These are phyloP conservation scores for Candida khao-thaluensis DNA, from an alignment of 805 yeast species.

Conservation along the genomic window DNA sequence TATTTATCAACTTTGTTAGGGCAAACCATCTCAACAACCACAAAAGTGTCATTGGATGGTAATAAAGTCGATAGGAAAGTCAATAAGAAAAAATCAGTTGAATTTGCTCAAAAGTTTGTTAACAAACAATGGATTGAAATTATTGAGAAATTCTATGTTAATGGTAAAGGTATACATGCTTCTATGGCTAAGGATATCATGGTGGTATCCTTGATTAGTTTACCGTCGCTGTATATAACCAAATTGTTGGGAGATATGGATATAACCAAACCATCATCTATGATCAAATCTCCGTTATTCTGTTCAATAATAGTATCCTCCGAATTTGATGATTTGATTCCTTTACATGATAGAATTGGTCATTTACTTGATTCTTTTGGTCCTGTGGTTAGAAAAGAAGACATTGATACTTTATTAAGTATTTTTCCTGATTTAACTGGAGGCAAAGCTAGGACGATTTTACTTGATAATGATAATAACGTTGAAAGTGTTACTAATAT, in stretches of 20 bases:
- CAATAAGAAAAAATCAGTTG: conserved; percentile 25
- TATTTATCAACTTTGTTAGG: conserved; percentile 49
- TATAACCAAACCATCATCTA: conserved; percentile 39
- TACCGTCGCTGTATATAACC: conserved; percentile 43
- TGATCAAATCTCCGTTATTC: conserved; percentile 53
- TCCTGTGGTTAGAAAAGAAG: conserved; percentile 12
- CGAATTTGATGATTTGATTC: conserved; percentile 45
- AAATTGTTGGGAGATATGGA: conserved; percentile 44
- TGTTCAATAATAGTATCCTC: conserved; percentile 53
- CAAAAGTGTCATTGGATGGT: conserved; percentile 6
- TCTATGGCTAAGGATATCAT: conserved; percentile 46
- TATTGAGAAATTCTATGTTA: conserved; percentile 56
- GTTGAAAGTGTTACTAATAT: conserved; percentile 58
- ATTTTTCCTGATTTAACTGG: conserved; percentile 64
- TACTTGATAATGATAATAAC: conserved; percentile 49
- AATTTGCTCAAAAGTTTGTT: conserved; percentile 57
- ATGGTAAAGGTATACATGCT: conserved; percentile 55
- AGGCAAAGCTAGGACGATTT: conserved; percentile 47
- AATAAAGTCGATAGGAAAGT: conserved; percentile 17
- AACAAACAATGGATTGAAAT: conserved; percentile 55
- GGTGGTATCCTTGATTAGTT: conserved; percentile 51
- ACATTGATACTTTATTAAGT: conserved; percentile 11
- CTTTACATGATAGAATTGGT: conserved; percentile 50
- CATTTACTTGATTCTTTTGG: conserved; percentile 34
- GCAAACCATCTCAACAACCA: conserved; percentile 20